Conservation (phyloP, 345 rosid genomes). For the Turnera subulata region DNA sequence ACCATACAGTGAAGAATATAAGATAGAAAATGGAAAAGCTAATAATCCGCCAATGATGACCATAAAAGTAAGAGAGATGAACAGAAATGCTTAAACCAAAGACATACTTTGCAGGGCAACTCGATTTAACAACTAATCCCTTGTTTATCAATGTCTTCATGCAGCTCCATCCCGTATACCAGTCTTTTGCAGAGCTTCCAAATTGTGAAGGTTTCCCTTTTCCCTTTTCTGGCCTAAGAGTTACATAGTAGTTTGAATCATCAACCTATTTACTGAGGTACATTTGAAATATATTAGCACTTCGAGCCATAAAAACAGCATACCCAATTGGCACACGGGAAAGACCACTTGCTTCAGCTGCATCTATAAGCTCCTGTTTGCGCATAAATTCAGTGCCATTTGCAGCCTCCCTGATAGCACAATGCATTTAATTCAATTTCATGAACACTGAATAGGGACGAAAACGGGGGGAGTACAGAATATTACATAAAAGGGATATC, state of each 20-base stretch:
- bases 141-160: constrained; percentile 73
- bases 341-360: constrained; percentile 92
- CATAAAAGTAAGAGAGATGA: constrained; percentile 1
- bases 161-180: constrained; percentile 96
- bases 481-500: neutral
- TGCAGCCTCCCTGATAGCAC: constrained; percentile 46
- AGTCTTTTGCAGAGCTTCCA: constrained; percentile 72
- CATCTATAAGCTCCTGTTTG: constrained; percentile 87
- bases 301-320: constrained; percentile 19
- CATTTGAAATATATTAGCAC: constrained; percentile 1
- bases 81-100: constrained; percentile 4
- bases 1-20: too few relatives aligned
- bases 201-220: constrained; percentile 63
- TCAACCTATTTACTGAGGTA: constrained; percentile 4
- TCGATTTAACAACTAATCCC: constrained; percentile 84
- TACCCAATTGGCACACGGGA: constrained; percentile 70
- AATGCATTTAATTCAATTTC: constrained; percentile 9
- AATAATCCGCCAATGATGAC: neutral
- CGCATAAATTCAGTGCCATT: constrained; percentile 71
- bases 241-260: constrained; percentile 1
- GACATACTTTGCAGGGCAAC: constrained; percentile 88
- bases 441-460: constrained; percentile 3
- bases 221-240: constrained; percentile 77
- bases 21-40: too few relatives aligned
- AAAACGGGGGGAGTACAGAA: neutral